A percentile compares a stretch with the other conserved stretches of the same genome.
Conservation (phyloP, 768 basidiomycete genomes). For the Kwoniella newhampshirensis region DNA sequence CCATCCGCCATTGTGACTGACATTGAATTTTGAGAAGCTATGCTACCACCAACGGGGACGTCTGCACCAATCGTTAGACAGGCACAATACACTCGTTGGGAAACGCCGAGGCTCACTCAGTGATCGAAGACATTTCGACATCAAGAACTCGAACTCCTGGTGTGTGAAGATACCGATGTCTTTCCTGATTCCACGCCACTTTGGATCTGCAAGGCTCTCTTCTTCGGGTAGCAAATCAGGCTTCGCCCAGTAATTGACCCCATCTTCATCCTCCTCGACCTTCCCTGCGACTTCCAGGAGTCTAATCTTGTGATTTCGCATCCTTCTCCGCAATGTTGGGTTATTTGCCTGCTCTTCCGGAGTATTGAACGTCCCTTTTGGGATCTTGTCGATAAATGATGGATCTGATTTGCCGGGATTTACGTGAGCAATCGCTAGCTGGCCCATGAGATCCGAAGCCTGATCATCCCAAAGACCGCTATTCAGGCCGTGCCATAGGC, state of each 20-base stretch:
- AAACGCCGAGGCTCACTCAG: conserved; percentile 37
- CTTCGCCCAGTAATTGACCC: conserved; percentile 39
- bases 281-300: conserved; percentile 39
- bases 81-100: too few relatives aligned
- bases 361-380: conserved; percentile 38
- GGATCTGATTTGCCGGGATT: conserved; percentile 76
- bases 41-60: conserved; percentile 52
- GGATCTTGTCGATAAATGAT: conserved; percentile 60
- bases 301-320: conserved; percentile 33
- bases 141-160: conserved; percentile 77
- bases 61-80: conserved; percentile 27
- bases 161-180: conserved; percentile 77
- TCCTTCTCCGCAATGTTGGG: conserved; percentile 19
- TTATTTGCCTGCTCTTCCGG: conserved; percentile 39
- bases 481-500: conserved; percentile 83
- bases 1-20: conserved; percentile 59
- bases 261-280: conserved; percentile 42
- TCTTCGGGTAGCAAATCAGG: conserved; percentile 26
- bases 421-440: conserved; percentile 75
- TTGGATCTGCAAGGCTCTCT: conserved; percentile 29
- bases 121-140: conserved; percentile 77
- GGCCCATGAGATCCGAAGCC: conserved; percentile 78
- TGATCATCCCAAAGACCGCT: conserved; percentile 86
- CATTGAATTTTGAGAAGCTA: conserved; percentile 46
- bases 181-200: conserved; percentile 49